Evolutionary conservation across 768 basidiomycete species (phyloP), one percentile per base, ranked within the genome.

Genomic region (Lactarius indigo): DNA sequence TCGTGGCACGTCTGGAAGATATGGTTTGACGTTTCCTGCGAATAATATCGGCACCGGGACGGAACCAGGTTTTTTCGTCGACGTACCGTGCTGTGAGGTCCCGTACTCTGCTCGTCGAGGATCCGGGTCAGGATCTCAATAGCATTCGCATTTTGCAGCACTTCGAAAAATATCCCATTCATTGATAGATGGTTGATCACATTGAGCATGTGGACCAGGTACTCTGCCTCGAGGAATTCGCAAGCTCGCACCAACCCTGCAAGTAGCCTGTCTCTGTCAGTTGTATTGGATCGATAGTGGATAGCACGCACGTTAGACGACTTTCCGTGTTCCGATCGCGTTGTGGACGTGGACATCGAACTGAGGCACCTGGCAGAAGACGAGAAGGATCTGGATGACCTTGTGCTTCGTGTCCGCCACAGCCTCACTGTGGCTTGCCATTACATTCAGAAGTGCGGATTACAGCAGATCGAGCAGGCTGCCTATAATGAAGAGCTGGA

Each of bases 1-100:
- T 96, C 96, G 81, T 93, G 98, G 73, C 96, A 94, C 3, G 95
- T 94, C 77, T 97, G 96, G 83, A 98, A 95, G 66, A 97, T 87
- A 72, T 98, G 94, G 69, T 98, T 98, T 59, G 93, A 90, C 77
- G 98, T 91, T 85, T 99, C 96, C 94, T 98, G 73, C 10, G 39
- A 28, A 13, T 26, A 26, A 10, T 2, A 56, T 59, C 56, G 59
- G 60, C n/a, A 20, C 41, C 30, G 39, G 56, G 57, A 31, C 26
- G 60, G 64, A 47, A 30, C 47, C 28, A 33, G 30, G 50, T 23
- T 18, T n/a, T 30, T 10, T 54, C n/a, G n/a, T 42, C 23, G 7
- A 80, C 88, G 63, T 73, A 94, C 96, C 13, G 94, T 89, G 73
- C 86, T 88, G 71, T 94, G 89, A 1, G 86, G 84, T 1, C 93